Percentiles rank a stretch among this genome's conserved stretches.
These are phyloP conservation scores for Pseudotulostoma volvatum DNA, from an alignment of 495 filamentous ascomycete species.

Conservation along the genomic window DNA sequence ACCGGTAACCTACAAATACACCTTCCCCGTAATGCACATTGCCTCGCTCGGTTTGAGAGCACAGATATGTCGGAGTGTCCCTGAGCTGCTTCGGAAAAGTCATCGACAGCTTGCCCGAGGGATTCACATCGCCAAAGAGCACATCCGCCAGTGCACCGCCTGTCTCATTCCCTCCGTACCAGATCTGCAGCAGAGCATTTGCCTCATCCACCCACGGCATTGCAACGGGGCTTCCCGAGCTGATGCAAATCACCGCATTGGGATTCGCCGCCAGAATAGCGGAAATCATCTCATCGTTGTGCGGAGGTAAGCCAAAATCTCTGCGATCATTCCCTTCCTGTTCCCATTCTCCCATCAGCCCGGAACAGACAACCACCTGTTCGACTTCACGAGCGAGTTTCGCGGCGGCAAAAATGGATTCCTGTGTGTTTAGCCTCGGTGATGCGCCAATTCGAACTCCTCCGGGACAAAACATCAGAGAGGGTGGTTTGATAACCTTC, in stretches of 20 bases:
- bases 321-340: neutral
- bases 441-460: slow-evolving; percentile 66
- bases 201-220: slow-evolving; percentile 64
- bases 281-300: slow-evolving; percentile 1
- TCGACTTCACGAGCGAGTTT: slow-evolving; percentile 43
- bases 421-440: slow-evolving; percentile 46
- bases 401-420: slow-evolving; percentile 48
- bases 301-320: slow-evolving; percentile 1
- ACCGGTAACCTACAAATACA: slow-evolving; percentile 58
- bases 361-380: slow-evolving; percentile 56
- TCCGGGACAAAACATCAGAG: slow-evolving; percentile 43
- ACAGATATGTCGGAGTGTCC: slow-evolving; percentile 52
- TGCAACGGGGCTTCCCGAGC: slow-evolving; percentile 25
- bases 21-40: slow-evolving; percentile 52
- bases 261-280: slow-evolving; percentile 1
- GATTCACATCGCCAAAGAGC: slow-evolving; percentile 40
- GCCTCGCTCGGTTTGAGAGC: slow-evolving; percentile 49
- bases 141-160: slow-evolving; percentile 38
- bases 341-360: slow-evolving; percentile 46
- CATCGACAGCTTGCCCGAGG: slow-evolving; percentile 31
- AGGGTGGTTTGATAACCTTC: slow-evolving; percentile 34
- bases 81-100: slow-evolving; percentile 46
- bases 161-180: slow-evolving; percentile 46
- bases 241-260: slow-evolving; percentile 1
- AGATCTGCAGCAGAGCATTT: slow-evolving; percentile 47